Base-by-base conservation (phyloP, 768 basidiomycete genomes). In the Punctularia strigosozonata region DNA sequence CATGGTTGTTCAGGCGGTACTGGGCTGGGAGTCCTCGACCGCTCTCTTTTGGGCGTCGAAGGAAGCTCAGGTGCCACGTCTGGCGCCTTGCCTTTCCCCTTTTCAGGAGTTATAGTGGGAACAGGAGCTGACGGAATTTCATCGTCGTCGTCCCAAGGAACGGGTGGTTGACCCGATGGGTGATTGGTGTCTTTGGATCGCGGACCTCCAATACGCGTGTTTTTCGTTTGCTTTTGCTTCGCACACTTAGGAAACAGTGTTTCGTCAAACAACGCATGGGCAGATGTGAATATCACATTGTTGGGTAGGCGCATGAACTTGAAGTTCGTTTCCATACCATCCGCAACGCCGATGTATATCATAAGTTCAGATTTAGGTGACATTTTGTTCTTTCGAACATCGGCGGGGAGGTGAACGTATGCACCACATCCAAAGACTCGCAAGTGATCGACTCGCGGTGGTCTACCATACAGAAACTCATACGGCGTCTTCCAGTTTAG, bases 171-270 rank as follows among this genome's bases (percentile, higher is more conserved):
- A n/a, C n/a, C n/a, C n/a, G n/a, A n/a, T n/a, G n/a, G n/a, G n/a
- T n/a, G n/a, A n/a, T n/a, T n/a, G n/a, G n/a, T n/a, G n/a, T n/a
- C n/a, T n/a, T n/a, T n/a, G n/a, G n/a, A n/a, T n/a, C n/a, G n/a
- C n/a, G n/a, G n/a, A n/a, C n/a, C 25, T 4, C 17, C 23, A 24
- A 39, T 15, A 21, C 43, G 17, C 1, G 34, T 32, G 14, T 13
- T 39, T 14, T 17, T 10, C 15, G 18, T 32, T n/a, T 23, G 13
- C 23, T 36, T 14, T 4, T 35, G 25, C n/a, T 25, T 14, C 4
- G 38, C 33, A 35, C 43, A 43, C 23, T 30, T 43, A 5, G 38
- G 43, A 14, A 39, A 43, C n/a, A n/a, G n/a, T n/a, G n/a, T n/a
- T n/a, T n/a, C n/a, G n/a, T n/a, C n/a, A n/a, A n/a, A 43, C 14